Evolutionary conservation across 2,329 filamentous ascomycete genomes (phyloP).

Genomic region (Beauveria australis): DNA sequence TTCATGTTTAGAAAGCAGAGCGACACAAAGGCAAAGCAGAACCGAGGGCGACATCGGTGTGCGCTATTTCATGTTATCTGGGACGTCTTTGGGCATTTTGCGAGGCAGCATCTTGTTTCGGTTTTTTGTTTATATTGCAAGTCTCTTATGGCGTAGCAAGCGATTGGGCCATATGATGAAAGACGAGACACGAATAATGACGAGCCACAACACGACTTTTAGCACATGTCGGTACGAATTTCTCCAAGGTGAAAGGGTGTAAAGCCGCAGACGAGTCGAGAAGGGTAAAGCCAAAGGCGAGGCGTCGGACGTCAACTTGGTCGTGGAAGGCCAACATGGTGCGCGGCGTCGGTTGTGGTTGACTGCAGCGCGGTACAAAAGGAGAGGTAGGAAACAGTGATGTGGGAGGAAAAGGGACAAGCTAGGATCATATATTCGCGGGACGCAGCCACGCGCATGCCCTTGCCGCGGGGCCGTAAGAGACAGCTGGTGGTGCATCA

Average conservation of each 20-base stretch:
- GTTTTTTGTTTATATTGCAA: slow-evolving; percentile 1
- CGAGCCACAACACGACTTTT: not conserved
- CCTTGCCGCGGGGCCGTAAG: not conserved
- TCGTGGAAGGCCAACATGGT: not conserved
- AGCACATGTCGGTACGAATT: not conserved
- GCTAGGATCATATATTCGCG: not conserved
- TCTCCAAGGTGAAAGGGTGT: not conserved
- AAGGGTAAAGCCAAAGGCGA: not conserved
- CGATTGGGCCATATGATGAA: slow-evolving; percentile 6
- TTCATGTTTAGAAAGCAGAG: slow-evolving; percentile 10
- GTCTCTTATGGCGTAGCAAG: slow-evolving; percentile 8
- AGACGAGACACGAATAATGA: slow-evolving; percentile 13
- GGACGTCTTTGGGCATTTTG: slow-evolving; percentile 8
- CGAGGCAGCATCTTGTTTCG: not conserved
- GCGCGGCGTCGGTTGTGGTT: not conserved
- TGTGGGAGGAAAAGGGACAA: not conserved
- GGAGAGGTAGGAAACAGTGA: not conserved
- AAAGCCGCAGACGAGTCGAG: not conserved
- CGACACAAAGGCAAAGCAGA: slow-evolving; percentile 11
- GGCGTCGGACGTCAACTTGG: not conserved
- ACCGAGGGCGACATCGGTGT: slow-evolving; percentile 11
- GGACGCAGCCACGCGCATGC: slow-evolving; percentile 5
- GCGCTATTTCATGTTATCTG: slow-evolving; percentile 11
- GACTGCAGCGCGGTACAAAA: not conserved
- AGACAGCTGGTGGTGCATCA: slow-evolving; percentile 12